Conservation (phyloP, 2,329 filamentous ascomycete species). For the Xylariaceae sp. region DNA sequence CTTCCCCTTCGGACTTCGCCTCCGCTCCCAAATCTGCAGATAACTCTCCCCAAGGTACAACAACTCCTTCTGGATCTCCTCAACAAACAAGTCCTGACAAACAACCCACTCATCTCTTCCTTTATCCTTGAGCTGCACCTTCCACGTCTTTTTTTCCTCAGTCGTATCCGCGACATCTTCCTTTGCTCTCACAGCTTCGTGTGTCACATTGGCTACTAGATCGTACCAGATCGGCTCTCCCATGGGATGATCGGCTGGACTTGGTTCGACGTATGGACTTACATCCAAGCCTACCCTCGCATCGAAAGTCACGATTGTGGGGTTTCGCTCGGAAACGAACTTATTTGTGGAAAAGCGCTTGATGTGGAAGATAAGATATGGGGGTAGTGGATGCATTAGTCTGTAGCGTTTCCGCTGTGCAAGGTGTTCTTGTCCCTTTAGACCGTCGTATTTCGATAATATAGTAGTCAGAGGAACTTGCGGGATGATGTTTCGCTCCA, state of each 20-base stretch:
- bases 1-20: constrained; percentile 50
- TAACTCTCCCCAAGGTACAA: constrained; percentile 92
- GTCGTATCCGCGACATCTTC: constrained; percentile 87
- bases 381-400: constrained; percentile 83
- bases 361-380: constrained; percentile 88
- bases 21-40: constrained; percentile 91
- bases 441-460: constrained; percentile 88
- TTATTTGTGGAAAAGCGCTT: constrained; percentile 97
- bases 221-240: constrained; percentile 92
- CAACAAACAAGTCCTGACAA: constrained; percentile 89
- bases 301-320: constrained; percentile 96
- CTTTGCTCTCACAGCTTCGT: constrained; percentile 71
- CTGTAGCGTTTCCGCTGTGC: constrained; percentile 86
- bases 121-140: constrained; percentile 82
- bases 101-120: constrained; percentile 84
- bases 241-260: constrained; percentile 63
- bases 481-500: constrained; percentile 94
- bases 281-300: constrained; percentile 76
- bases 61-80: constrained; percentile 82
- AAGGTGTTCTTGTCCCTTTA: constrained; percentile 81
- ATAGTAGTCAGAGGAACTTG: constrained; percentile 80
- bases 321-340: constrained; percentile 92
- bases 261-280: constrained; percentile 86
- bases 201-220: constrained; percentile 90
- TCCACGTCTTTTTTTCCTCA: constrained; percentile 87